Conservation (phyloP, 306 rosid genomes). For the Prunus armeniaca region DNA sequence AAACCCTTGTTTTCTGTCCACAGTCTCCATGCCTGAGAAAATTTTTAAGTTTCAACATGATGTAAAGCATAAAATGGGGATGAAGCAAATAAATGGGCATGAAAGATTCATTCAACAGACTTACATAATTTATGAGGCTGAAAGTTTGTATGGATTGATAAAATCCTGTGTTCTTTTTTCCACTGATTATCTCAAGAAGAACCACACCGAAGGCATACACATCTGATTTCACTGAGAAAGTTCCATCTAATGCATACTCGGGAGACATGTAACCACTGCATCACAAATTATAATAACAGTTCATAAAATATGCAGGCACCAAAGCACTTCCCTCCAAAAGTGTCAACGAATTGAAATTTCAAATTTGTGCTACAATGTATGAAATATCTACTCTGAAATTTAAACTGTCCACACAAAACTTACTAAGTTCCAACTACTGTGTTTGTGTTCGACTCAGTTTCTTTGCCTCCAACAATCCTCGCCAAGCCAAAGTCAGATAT, state of each 20-base stretch:
- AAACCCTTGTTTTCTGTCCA: slow-evolving; percentile 40
- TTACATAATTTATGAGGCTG: slow-evolving; percentile 52
- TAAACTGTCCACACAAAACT: slow-evolving; percentile 6
- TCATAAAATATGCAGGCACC: too few species aligned
- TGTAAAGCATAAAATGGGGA: background rate
- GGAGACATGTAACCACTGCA: slow-evolving; percentile 56
- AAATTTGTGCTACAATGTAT: background rate
- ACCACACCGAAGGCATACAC: slow-evolving; percentile 59
- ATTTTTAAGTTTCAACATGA: background rate
- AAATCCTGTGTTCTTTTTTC: slow-evolving; percentile 46
- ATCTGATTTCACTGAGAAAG: slow-evolving; percentile 49
- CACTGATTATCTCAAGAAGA: slow-evolving; percentile 48
- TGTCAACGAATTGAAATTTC: too few species aligned
- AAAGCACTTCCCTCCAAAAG: too few species aligned
- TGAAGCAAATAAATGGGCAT: background rate
- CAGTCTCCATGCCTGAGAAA: slow-evolving; percentile 45
- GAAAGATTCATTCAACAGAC: background rate
- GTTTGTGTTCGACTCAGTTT: slow-evolving; percentile 43
- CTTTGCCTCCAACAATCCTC: slow-evolving; percentile 58
- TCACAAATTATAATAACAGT: too few species aligned
- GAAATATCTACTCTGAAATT: background rate
- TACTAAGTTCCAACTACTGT: slow-evolving; percentile 77
- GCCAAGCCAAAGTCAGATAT: slow-evolving; percentile 75
- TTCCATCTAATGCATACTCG: slow-evolving; percentile 42
- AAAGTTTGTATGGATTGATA: slow-evolving; percentile 26